phyloP scores from a whole-genome alignment of 2,329 filamentous ascomycete species.

The Pseudocercospora ulei region DNA sequence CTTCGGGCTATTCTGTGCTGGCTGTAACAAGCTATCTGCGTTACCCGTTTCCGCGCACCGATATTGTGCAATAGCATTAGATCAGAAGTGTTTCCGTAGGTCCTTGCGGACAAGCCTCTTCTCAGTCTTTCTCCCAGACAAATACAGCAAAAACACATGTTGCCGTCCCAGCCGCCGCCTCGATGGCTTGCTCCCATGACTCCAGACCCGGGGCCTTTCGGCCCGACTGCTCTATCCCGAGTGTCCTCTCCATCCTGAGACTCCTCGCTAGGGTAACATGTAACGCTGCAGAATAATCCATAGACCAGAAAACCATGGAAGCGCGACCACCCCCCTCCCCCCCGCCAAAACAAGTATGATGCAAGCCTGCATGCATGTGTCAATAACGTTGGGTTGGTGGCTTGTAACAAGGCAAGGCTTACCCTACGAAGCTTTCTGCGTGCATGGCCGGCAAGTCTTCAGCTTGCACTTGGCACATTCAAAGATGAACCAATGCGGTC shows the following conservation, averaged over 20 bases:
- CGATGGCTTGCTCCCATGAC: conserved; percentile 11
- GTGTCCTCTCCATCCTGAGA: conserved; percentile 18
- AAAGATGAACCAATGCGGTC: conserved; percentile 45
- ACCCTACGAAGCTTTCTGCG: conserved; percentile 36
- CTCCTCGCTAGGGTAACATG: conserved; percentile 27
- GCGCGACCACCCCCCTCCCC: no score
- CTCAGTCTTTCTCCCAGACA: conserved; percentile 8
- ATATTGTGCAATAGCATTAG: conserved; percentile 12
- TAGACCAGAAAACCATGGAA: conserved; percentile 15
- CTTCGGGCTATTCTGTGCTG: conserved; percentile 5
- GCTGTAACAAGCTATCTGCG: conserved; percentile 8
- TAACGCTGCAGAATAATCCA: conserved; percentile 27
- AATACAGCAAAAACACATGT: conserved; percentile 1
- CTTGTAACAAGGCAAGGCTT: not conserved
- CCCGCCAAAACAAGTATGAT: not conserved
- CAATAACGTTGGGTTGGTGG: not conserved
- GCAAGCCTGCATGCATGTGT: not conserved
- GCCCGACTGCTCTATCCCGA: conserved; percentile 8
- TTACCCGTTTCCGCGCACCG: conserved; percentile 3
- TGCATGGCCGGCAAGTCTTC: conserved; percentile 44
- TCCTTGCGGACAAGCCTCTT: conserved; percentile 24
- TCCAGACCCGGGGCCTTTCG: conserved; percentile 9
- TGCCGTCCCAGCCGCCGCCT: conserved; percentile 7
- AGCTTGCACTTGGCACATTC: conserved; percentile 45
- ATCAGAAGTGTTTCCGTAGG: conserved; percentile 11